These are phyloP conservation scores for Plantago coronopus DNA, from an alignment of 305 asterid species.

Conservation along the genomic window DNA sequence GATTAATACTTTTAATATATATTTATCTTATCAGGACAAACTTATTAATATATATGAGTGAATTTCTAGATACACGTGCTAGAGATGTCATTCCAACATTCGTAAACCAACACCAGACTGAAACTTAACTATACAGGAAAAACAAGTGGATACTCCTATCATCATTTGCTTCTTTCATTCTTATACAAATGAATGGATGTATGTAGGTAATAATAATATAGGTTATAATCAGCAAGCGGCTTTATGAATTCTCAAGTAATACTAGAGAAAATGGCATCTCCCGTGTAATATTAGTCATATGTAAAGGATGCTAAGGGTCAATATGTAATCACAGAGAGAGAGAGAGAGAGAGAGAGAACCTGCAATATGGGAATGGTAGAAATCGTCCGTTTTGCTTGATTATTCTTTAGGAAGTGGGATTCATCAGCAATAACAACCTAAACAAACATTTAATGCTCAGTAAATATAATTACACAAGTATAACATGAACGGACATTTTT, in stretches of 20 bases:
- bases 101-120: neutral
- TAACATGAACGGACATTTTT: conserved; percentile 10
- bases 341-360: conserved; percentile 38
- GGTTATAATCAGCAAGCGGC: neutral
- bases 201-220: too few relatives aligned
- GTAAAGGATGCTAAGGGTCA: too few relatives aligned
- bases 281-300: too few relatives aligned
- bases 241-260: neutral
- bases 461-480: conserved; percentile 20
- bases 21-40: neutral
- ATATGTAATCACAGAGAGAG: conserved; percentile 1
- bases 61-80: neutral
- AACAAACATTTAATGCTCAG: conserved; percentile 29
- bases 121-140: neutral
- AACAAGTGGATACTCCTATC: too few relatives aligned
- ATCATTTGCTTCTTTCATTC: too few relatives aligned
- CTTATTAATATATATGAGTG: neutral
- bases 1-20: neutral
- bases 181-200: too few relatives aligned
- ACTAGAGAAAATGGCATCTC: too few relatives aligned
- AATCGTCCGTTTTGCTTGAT: conserved; percentile 85
- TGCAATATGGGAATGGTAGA: conserved; percentile 84
- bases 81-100: neutral
- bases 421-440: conserved; percentile 97
- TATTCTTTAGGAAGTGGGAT: conserved; percentile 96